Evolutionary conservation across 1,139 yeast species (phyloP), one percentile per base, ranked within the genome.

Genomic region (Hyphopichia wangnamkhiaoensis): DNA sequence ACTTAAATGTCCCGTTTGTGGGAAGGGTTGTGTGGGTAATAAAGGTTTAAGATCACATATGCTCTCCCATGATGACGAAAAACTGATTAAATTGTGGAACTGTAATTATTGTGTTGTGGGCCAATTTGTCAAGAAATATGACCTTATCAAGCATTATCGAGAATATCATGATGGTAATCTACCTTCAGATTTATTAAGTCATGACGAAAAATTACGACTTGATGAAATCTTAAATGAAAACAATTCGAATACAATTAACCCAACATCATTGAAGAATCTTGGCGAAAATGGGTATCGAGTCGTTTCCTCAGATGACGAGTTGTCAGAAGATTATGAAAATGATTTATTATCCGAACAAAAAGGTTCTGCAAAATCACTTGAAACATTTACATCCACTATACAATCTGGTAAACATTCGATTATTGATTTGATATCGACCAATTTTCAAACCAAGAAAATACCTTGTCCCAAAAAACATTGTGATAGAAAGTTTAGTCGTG

Each of bases 21-120:
- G 80, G 12, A 84, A 80, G 54, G 80, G 77, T 4, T 85, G 93
- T 67, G 83, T 85, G 10, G 95, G 95, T 15, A 79, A 76, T 31
- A 70, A 71, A 30, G 94, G 91, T 45, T 63, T 88, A 39, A 66
- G 72, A 21, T 79, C 84, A 64, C 97, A 90, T 56, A 80, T 84
- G 87, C 61, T 71, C 34, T 54, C 58, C 12, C 79, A 85, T 39
- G 84, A 81, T 51, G 74, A 70, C 44, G 61, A 63, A 10, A 74
- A 69, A 10, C 73, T 68, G 17, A 61, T 74, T 13, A 80, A 76
- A 46, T 58, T 80, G 26, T 84, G 91, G 89, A 74, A 75, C 42
- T 86, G 94, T 61, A 57, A 61, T 0, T 64, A 68, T 38, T 80
- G 85, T 60, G 59, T 55, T 13, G 49, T 59, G 31, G 68, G 68